phyloP scores from a whole-genome alignment of 495 filamentous ascomycete genomes.

The Neurospora terricola region DNA sequence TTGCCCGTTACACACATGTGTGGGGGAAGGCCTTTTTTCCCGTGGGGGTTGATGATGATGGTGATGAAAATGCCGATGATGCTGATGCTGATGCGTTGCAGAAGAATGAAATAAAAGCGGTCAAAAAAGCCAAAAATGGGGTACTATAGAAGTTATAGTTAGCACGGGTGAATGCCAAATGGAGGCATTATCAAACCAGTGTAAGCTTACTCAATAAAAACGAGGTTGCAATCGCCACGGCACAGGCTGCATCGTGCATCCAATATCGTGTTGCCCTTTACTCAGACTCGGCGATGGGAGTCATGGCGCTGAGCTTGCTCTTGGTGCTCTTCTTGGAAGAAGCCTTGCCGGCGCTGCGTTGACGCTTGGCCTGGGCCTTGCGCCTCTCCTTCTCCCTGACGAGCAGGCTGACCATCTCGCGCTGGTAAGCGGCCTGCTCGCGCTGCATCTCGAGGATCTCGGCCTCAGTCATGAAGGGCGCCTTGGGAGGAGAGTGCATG shows the following conservation, averaged over 20 bases:
- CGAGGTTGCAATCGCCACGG: not conserved
- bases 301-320: slow-evolving; percentile 36
- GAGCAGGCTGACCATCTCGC: slow-evolving; percentile 33
- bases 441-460: slow-evolving; percentile 35
- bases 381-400: slow-evolving; percentile 39
- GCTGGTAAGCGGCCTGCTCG: slow-evolving; percentile 34
- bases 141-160: not conserved
- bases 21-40: not conserved
- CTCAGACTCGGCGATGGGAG: slow-evolving; percentile 38
- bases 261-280: slow-evolving; percentile 4
- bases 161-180: not conserved
- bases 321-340: slow-evolving; percentile 34
- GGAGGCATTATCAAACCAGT: not conserved
- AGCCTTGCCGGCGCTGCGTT: slow-evolving; percentile 17
- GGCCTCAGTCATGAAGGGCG: slow-evolving; percentile 20
- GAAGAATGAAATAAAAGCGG: not conserved
- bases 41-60: not conserved
- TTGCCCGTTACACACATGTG: not conserved
- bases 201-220: slow-evolving; percentile 6
- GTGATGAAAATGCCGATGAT: not conserved
- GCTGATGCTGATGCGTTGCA: not conserved
- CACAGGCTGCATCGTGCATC: slow-evolving; percentile 1
- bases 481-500: slow-evolving; percentile 18
- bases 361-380: slow-evolving; percentile 22
- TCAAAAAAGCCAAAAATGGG: not conserved